Percentiles rank a stretch among this genome's conserved stretches.
These are phyloP conservation scores for Geotrichum restrictum DNA, from an alignment of 1,139 yeast species.

Conservation along the genomic window DNA sequence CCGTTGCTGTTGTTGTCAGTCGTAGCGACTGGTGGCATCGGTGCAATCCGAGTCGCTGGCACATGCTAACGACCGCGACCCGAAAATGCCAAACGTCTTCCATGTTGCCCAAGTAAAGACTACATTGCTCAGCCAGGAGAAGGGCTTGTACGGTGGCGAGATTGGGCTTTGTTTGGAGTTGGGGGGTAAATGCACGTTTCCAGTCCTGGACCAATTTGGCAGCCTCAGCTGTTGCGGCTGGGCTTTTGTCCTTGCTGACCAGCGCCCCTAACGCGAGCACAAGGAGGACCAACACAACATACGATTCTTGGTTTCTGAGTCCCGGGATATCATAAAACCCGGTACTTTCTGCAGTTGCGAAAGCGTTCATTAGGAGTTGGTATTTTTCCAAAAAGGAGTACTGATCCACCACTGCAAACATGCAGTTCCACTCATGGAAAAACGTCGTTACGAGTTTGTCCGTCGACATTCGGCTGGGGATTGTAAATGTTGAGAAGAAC, in stretches of 20 bases:
- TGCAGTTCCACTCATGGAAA: slow-evolving; percentile 75
- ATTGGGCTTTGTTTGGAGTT: slow-evolving; percentile 56
- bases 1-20: too few species aligned
- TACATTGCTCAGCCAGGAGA: slow-evolving; percentile 64
- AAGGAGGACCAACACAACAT: slow-evolving; percentile 45
- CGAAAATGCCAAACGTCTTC: slow-evolving; percentile 71
- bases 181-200: slow-evolving; percentile 45
- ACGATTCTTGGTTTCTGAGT: slow-evolving; percentile 27
- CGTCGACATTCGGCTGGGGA: slow-evolving; percentile 35
- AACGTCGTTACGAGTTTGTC: slow-evolving; percentile 44
- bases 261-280: slow-evolving; percentile 43
- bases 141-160: slow-evolving; percentile 68
- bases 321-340: slow-evolving; percentile 18
- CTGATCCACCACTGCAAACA: slow-evolving; percentile 66
- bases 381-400: slow-evolving; percentile 60
- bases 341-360: slow-evolving; percentile 17
- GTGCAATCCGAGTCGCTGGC: slow-evolving; percentile 79
- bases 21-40: slow-evolving; percentile 85
- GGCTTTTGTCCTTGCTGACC: slow-evolving; percentile 24
- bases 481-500: slow-evolving; percentile 12
- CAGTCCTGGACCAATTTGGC: slow-evolving; percentile 34
- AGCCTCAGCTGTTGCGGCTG: slow-evolving; percentile 34
- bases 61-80: slow-evolving; percentile 74
- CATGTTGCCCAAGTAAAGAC: slow-evolving; percentile 68
- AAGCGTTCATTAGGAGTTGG: slow-evolving; percentile 39